Evolutionary conservation across 805 yeast genomes (phyloP).

Genomic region (Blastobotrys peoriensis): DNA sequence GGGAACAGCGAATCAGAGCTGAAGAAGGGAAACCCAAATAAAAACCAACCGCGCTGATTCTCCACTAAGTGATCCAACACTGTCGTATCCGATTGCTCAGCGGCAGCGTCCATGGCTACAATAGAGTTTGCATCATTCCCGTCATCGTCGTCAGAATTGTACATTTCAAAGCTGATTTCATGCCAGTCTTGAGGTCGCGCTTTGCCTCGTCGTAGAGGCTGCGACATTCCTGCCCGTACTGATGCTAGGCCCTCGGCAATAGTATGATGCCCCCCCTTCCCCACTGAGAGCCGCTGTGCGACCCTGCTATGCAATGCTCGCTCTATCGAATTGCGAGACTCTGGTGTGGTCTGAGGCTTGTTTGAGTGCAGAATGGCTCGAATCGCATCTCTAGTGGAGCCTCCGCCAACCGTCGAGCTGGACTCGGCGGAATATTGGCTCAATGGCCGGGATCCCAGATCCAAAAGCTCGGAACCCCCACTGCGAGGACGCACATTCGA

Average conservation of each 20-base stretch:
- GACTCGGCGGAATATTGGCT: too few species aligned
- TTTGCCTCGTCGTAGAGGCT: background rate
- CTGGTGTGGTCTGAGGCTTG: too few species aligned
- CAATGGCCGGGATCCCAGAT: too few species aligned
- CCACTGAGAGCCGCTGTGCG: too few species aligned
- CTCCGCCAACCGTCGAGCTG: too few species aligned
- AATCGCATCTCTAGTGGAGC: too few species aligned
- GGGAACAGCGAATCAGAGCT: constrained; percentile 31
- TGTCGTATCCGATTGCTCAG: constrained; percentile 11
- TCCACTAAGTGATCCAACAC: constrained; percentile 32
- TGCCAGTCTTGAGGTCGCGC: background rate
- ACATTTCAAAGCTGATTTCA: background rate
- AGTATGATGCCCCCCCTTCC: background rate
- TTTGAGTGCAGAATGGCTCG: too few species aligned
- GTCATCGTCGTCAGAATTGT: constrained; percentile 4
- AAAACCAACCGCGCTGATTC: constrained; percentile 36
- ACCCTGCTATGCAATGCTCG: too few species aligned
- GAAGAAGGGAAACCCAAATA: constrained; percentile 34
- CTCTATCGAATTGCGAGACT: too few species aligned
- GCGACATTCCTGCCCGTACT: background rate
- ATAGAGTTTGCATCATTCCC: background rate
- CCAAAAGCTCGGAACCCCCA: too few species aligned
- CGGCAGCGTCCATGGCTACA: constrained; percentile 8
- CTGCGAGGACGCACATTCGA: too few species aligned
- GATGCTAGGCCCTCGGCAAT: constrained; percentile 2